These are phyloP conservation scores for Neopestalotiopsis sp. DNA, from an alignment of 2,329 filamentous ascomycete genomes.

Conservation along the genomic window DNA sequence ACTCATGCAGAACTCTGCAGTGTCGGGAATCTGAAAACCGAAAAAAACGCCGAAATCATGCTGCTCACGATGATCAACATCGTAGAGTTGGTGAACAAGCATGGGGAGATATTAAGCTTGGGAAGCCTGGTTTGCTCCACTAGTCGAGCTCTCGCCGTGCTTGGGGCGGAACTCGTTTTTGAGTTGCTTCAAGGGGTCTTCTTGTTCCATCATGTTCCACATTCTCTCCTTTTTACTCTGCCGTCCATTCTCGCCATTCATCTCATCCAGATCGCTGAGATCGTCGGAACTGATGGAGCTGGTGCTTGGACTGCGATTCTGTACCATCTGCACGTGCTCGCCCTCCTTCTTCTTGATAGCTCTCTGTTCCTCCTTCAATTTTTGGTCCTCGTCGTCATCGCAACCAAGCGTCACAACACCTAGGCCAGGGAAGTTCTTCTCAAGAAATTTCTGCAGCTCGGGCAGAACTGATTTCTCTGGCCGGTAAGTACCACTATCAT, in stretches of 20 bases:
- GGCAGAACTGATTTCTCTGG: slow-evolving; percentile 81
- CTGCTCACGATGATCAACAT: neutral
- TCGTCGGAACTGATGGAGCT: slow-evolving; percentile 57
- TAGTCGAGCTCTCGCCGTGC: neutral
- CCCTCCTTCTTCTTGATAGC: slow-evolving; percentile 73
- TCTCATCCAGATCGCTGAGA: slow-evolving; percentile 55
- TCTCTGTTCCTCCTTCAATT: slow-evolving; percentile 78
- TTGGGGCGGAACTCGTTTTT: slow-evolving; percentile 11
- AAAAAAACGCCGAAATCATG: neutral
- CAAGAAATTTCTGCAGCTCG: slow-evolving; percentile 71
- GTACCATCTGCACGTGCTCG: slow-evolving; percentile 55
- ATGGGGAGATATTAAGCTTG: neutral
- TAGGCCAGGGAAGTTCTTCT: slow-evolving; percentile 76
- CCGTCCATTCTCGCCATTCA: slow-evolving; percentile 42
- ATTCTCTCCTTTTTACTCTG: slow-evolving; percentile 60
- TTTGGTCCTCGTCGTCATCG: slow-evolving; percentile 74
- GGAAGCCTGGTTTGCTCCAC: neutral
- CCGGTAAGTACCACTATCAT: slow-evolving; percentile 91
- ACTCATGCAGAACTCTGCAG: neutral
- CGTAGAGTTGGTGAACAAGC: neutral
- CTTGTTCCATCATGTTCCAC: slow-evolving; percentile 50
- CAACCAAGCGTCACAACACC: slow-evolving; percentile 77
- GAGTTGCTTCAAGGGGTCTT: neutral
- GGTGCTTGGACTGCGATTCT: slow-evolving; percentile 57
- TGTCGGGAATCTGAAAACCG: neutral